Evolutionary conservation across 768 basidiomycete species (phyloP), one percentile per base, ranked within the genome.

Genomic region (Mycena belliarum): DNA sequence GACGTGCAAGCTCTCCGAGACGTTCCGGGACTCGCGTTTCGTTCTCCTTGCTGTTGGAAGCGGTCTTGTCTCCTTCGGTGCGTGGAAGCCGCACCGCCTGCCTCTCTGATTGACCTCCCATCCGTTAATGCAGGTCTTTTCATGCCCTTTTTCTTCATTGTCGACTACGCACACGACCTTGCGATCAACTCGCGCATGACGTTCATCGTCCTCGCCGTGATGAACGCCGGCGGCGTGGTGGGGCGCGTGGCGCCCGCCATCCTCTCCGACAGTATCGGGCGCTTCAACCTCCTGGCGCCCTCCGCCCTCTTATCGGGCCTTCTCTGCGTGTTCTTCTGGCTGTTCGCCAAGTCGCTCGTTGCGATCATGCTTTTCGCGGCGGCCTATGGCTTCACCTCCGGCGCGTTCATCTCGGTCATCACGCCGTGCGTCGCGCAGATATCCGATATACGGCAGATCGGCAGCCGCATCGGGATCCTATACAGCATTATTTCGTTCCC

Each of bases 81-180:
- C 42, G 82, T 64, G 41, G 35, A 40, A 51, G 14, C 23, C 57
- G 18, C 29, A 24, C 37, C 32, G 26, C 28, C 26, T 18, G 26
- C 28, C 26, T n/a, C n/a, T n/a, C n/a, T n/a, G n/a, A 53, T 12
- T 53, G 10, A 52, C 21, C 55, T 40, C 15, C 43, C 29, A 35
- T 29, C 42, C 15, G 15, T 16, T n/a, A n/a, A n/a, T n/a, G n/a
- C 63, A 89, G 88, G 87, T 25, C 72, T 89, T 4, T 90, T 88
- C 71, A 85, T 83, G 23, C 88, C 88, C 8, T 85, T 82, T 68
- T 86, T 88, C 67, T 91, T 84, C 73, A 82, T 91, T 51, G 80
- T 82, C 21, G 78, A 81, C 48, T 88, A 84, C 68, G 74, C 86
- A 20, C 73, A 75, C 52, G 77, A 76, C 41, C 70, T 79, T 55